Percentiles rank a stretch among this genome's conserved stretches.
phyloP scores from a whole-genome alignment of 352 stramenopile genomes.

The Aphanomyces euteiches region DNA sequence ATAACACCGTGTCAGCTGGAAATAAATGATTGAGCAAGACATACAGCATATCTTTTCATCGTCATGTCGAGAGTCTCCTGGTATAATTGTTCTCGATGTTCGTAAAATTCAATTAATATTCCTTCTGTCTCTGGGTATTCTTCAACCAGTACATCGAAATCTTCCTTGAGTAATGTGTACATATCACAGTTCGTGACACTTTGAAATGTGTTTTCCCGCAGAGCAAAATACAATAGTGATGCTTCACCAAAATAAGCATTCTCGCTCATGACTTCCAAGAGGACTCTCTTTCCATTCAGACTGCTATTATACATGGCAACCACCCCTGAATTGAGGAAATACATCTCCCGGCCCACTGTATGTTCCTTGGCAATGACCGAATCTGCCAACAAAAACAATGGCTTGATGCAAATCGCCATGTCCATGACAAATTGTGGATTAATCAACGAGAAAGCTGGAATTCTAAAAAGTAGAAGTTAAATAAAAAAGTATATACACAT shows the following conservation, averaged over 20 bases:
- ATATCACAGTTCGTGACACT: conserved; percentile 68
- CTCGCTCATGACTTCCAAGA: conserved; percentile 69
- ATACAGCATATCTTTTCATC: conserved; percentile 21
- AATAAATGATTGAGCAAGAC: not conserved
- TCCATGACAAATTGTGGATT: conserved; percentile 79
- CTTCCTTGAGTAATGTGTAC: conserved; percentile 73
- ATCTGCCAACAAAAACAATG: conserved; percentile 60
- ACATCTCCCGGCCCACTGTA: conserved; percentile 75
- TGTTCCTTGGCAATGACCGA: conserved; percentile 60
- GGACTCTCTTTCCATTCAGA: conserved; percentile 53
- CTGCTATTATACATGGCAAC: conserved; percentile 64
- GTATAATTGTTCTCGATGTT: conserved; percentile 57
- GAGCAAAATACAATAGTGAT: conserved; percentile 65
- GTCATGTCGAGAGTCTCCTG: conserved; percentile 33
- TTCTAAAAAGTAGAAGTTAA: conserved; percentile 39
- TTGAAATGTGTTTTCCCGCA: conserved; percentile 72
- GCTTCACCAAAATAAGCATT: conserved; percentile 64
- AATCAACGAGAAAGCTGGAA: conserved; percentile 61
- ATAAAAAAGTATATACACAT: not conserved
- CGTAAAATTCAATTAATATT: conserved; percentile 55
- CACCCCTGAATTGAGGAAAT: conserved; percentile 71
- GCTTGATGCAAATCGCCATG: conserved; percentile 85
- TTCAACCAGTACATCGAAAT: conserved; percentile 75
- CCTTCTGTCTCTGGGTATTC: conserved; percentile 71
- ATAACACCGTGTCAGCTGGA: not conserved